These are phyloP conservation scores for Extremus antarcticus DNA, from an alignment of 495 filamentous ascomycete species.

Conservation along the genomic window DNA sequence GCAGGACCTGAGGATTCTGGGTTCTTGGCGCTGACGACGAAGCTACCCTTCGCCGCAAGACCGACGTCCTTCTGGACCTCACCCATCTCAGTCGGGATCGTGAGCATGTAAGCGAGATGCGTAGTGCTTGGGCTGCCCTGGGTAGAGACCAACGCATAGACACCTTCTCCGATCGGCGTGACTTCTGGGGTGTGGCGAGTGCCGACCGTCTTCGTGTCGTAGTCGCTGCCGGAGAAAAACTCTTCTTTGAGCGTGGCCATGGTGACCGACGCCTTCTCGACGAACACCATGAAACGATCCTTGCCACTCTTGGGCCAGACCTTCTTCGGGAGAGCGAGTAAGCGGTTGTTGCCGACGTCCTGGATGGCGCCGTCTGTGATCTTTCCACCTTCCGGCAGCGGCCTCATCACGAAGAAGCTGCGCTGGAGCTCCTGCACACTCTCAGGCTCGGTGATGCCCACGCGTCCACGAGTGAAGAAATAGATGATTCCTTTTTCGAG, in stretches of 20 bases:
- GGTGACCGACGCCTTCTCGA: constrained; percentile 61
- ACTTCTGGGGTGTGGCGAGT: constrained; percentile 61
- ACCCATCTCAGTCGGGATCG: constrained; percentile 58
- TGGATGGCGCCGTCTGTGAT: constrained; percentile 52
- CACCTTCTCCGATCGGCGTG: constrained; percentile 68
- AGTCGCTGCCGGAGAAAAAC: constrained; percentile 55
- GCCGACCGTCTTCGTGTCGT: constrained; percentile 67
- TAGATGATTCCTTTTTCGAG: constrained; percentile 91
- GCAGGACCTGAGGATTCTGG: constrained; percentile 57
- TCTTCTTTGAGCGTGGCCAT: constrained; percentile 62
- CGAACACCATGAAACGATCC: constrained; percentile 73
- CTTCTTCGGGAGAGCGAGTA: constrained; percentile 81
- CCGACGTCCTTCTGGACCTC: constrained; percentile 72
- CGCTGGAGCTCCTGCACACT: constrained; percentile 61
- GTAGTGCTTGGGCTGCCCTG: constrained; percentile 43
- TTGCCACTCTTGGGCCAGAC: constrained; percentile 58
- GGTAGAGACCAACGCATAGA: constrained; percentile 72
- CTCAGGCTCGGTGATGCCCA: constrained; percentile 62
- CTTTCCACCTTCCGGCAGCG: constrained; percentile 57
- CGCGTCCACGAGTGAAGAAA: constrained; percentile 78
- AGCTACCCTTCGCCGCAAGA: constrained; percentile 59
- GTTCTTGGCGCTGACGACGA: constrained; percentile 71
- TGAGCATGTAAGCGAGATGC: constrained; percentile 74
- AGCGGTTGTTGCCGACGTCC: constrained; percentile 54
- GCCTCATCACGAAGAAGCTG: constrained; percentile 73